Conservation (phyloP, 768 basidiomycete species). For the Mycena galericulata region DNA sequence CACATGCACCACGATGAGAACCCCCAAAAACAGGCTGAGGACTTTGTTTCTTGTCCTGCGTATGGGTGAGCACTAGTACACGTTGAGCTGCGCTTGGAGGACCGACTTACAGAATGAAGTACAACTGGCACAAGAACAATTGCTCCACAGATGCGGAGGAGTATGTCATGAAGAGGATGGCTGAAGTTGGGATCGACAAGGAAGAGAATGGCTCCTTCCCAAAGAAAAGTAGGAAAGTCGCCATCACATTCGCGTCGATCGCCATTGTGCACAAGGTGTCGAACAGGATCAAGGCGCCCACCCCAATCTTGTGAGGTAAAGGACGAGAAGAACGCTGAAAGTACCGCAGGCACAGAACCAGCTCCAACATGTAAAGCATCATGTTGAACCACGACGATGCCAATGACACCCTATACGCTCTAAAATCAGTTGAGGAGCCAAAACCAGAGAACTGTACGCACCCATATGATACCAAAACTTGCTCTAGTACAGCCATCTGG, state of each 20-base stretch:
- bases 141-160: slow-evolving; percentile 27
- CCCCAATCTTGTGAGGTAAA: slow-evolving; percentile 27
- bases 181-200: neutral
- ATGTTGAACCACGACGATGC: slow-evolving; percentile 34
- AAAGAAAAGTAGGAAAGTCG: slow-evolving; percentile 16
- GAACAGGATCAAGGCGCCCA: slow-evolving; percentile 28
- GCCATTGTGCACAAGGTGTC: slow-evolving; percentile 33
- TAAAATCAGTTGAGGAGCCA: neutral
- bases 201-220: neutral
- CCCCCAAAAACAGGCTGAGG: slow-evolving; percentile 12
- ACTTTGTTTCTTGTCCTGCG: slow-evolving; percentile 25
- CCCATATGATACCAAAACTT: slow-evolving; percentile 6
- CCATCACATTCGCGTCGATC: slow-evolving; percentile 18
- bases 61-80: neutral
- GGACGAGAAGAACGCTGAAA: slow-evolving; percentile 31
- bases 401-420: slow-evolving; percentile 19
- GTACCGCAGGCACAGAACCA: slow-evolving; percentile 30
- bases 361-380: slow-evolving; percentile 33
- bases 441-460: neutral
- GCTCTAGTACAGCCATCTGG: slow-evolving; percentile 19
- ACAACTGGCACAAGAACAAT: slow-evolving; percentile 29
- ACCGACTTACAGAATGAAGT: slow-evolving; percentile 26
- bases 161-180: slow-evolving; percentile 25
- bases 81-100: too few relatives aligned
- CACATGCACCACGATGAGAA: slow-evolving; percentile 25